phyloP scores from a whole-genome alignment of 208 protist species.

The Trypanosoma avium region DNA sequence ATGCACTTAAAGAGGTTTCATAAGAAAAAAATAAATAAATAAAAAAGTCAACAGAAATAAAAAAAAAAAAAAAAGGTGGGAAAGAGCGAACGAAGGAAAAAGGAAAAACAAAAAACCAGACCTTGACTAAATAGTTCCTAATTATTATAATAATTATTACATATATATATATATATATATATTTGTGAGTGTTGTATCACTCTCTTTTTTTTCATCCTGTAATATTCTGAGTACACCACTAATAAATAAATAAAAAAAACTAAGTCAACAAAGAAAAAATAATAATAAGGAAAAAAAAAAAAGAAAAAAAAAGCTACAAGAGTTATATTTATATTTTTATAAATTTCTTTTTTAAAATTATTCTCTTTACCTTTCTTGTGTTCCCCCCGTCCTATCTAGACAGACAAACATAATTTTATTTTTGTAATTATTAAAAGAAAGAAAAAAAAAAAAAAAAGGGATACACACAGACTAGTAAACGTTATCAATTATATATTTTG shows the following conservation, averaged over 20 bases:
- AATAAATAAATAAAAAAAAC: slow-evolving; percentile 17
- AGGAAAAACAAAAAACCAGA: too few species aligned
- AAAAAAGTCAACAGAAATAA: too few species aligned
- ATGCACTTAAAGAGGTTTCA: too few species aligned
- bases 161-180: too few species aligned
- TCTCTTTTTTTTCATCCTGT: not conserved
- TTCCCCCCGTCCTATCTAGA: too few species aligned
- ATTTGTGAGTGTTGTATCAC: too few species aligned
- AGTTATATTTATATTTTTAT: not conserved
- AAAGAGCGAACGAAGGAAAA: too few species aligned
- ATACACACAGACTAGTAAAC: not conserved
- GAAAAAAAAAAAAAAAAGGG: not conserved
- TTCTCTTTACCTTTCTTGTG: not conserved
- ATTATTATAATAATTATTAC: too few species aligned
- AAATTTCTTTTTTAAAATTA: not conserved
- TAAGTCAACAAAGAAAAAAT: slow-evolving; percentile 8
- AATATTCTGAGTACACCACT: not conserved
- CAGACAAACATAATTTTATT: too few species aligned
- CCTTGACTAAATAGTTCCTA: too few species aligned
- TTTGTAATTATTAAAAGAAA: not conserved
- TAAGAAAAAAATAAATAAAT: too few species aligned
- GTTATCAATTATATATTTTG: not conserved
- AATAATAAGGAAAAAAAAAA: slow-evolving; percentile 17
- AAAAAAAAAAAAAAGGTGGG: too few species aligned
- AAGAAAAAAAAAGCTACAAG: not conserved